These are phyloP conservation scores for Penicillium flavigenum DNA, from an alignment of 495 filamentous ascomycete species.

Conservation along the genomic window DNA sequence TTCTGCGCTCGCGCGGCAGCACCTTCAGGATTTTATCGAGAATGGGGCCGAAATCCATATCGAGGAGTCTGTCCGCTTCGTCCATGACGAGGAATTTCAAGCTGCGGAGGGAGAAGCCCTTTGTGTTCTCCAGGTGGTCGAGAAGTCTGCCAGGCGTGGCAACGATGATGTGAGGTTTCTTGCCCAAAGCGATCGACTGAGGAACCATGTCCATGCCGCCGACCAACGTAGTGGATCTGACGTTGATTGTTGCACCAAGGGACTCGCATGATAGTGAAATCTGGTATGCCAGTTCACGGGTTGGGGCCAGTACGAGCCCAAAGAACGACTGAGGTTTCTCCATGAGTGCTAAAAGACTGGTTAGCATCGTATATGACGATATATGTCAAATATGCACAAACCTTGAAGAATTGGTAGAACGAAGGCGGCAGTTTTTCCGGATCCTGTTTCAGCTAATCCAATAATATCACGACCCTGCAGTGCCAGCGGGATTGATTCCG, in stretches of 20 bases:
- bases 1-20: conserved; percentile 72
- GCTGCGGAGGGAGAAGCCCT: conserved; percentile 78
- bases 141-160: conserved; percentile 88
- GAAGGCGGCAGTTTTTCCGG: conserved; percentile 92
- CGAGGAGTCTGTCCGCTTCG: conserved; percentile 88
- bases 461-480: conserved; percentile 83
- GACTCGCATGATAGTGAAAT: conserved; percentile 82
- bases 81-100: conserved; percentile 92
- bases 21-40: conserved; percentile 92
- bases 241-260: conserved; percentile 77
- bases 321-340: conserved; percentile 77
- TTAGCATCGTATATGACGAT: background rate
- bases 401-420: conserved; percentile 71
- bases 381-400: background rate
- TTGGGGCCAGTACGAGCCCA: conserved; percentile 82
- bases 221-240: conserved; percentile 75
- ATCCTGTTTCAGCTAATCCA: conserved; percentile 90
- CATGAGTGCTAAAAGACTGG: conserved; percentile 58
- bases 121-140: conserved; percentile 95
- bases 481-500: conserved; percentile 74
- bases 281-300: conserved; percentile 87
- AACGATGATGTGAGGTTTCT: conserved; percentile 82
- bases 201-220: conserved; percentile 95
- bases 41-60: conserved; percentile 91
- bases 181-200: conserved; percentile 82